These are phyloP conservation scores for Pseudogymnoascus sp. DNA, from an alignment of 2,329 filamentous ascomycete species.

Conservation along the genomic window DNA sequence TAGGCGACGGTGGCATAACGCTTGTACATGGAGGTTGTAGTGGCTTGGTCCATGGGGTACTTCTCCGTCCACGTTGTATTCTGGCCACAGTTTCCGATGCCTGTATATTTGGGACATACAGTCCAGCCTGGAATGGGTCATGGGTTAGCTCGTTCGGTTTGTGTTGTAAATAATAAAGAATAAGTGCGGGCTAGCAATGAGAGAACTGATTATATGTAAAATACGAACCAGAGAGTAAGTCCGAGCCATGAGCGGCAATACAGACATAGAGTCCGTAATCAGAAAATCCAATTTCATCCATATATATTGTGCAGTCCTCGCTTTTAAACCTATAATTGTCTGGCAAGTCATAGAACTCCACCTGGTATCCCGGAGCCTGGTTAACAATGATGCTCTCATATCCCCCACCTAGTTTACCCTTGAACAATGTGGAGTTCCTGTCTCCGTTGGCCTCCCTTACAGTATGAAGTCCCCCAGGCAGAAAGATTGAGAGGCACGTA, in stretches of 20 bases:
- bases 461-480: background rate
- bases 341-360: background rate
- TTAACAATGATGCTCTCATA: background rate
- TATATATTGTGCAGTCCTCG: background rate
- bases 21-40: background rate
- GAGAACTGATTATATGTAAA: background rate
- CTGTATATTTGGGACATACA: background rate
- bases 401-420: background rate
- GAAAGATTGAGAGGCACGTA: conserved; percentile 2
- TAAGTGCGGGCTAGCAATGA: background rate
- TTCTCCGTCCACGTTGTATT: conserved; percentile 4
- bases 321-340: background rate
- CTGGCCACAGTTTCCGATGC: background rate
- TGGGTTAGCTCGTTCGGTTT: background rate
- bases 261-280: conserved; percentile 1
- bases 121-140: background rate
- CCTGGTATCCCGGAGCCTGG: conserved; percentile 2
- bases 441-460: background rate
- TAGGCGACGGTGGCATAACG: background rate
- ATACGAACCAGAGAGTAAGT: background rate
- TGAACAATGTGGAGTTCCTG: background rate
- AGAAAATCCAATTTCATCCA: background rate
- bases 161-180: background rate
- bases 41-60: conserved; percentile 5
- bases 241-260: background rate